A percentile compares a stretch with the other conserved stretches of the same genome.
phyloP scores from a whole-genome alignment of 805 yeast genomes.

The Debaryomyces hansenii region DNA sequence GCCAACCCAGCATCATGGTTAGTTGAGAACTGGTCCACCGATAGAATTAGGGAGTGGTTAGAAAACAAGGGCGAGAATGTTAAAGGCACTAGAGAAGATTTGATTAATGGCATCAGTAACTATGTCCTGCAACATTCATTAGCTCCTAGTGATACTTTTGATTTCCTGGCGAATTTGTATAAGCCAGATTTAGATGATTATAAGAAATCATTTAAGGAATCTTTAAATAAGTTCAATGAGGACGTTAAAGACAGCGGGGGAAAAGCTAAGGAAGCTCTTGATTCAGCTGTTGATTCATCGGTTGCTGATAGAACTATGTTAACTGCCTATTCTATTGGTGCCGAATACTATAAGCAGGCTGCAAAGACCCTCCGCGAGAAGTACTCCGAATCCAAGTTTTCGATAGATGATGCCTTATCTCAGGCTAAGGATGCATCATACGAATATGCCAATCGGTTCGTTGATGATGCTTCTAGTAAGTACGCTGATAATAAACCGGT shows the following conservation, averaged over 20 bases:
- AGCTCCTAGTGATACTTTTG: conserved; percentile 8
- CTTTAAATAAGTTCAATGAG: conserved; percentile 13
- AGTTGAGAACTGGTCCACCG: conserved; percentile 39
- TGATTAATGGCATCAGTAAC: conserved; percentile 16
- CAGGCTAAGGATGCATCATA: conserved; percentile 17
- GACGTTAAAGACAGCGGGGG: conserved; percentile 7
- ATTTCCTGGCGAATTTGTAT: conserved; percentile 18
- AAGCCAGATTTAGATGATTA: conserved; percentile 17
- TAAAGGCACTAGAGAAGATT: conserved; percentile 25
- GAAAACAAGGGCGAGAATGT: conserved; percentile 24
- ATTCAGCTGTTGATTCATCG: neutral
- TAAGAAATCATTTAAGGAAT: conserved; percentile 17
- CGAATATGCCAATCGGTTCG: conserved; percentile 14
- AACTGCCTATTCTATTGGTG: conserved; percentile 14
- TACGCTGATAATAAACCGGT: conserved; percentile 6
- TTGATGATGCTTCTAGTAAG: conserved; percentile 2
- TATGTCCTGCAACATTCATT: conserved; percentile 5
- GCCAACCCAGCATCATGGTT: conserved; percentile 20
- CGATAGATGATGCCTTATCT: conserved; percentile 15
- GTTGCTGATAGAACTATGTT: conserved; percentile 15
- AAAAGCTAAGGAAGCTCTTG: neutral
- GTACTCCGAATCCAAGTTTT: conserved; percentile 8
- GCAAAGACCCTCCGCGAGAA: conserved; percentile 8
- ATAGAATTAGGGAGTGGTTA: conserved; percentile 41
- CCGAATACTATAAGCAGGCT: conserved; percentile 22